These are phyloP conservation scores for Linnemannia schmuckeri DNA, from an alignment of 192 early-diverging fungal genomes.

Conservation along the genomic window DNA sequence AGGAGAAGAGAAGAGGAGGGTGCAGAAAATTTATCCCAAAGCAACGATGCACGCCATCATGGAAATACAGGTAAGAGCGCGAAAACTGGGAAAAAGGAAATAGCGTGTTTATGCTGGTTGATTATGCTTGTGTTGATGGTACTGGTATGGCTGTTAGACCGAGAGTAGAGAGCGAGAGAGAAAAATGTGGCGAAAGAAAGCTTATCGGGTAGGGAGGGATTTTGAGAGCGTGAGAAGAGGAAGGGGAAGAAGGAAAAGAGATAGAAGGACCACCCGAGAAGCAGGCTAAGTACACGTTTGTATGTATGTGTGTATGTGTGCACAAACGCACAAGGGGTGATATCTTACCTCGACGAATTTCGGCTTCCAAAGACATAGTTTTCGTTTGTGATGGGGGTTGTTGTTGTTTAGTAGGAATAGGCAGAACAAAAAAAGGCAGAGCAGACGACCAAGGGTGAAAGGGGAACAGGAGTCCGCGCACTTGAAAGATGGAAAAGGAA, in stretches of 20 bases:
- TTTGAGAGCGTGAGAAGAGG: too few species aligned
- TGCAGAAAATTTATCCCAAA: background rate
- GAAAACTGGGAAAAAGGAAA: background rate
- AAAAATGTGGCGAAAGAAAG: too few species aligned
- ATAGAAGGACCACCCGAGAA: too few species aligned
- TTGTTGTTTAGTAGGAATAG: background rate
- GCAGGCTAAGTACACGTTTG: too few species aligned
- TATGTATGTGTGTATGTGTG: too few species aligned
- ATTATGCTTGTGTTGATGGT: background rate
- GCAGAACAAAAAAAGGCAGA: background rate
- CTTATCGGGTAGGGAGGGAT: too few species aligned
- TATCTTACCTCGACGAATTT: conserved; percentile 36
- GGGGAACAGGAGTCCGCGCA: too few species aligned
- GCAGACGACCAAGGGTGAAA: background rate
- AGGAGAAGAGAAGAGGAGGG: background rate
- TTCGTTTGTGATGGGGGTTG: background rate
- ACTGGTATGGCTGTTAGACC: background rate
- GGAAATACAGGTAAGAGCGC: conserved; percentile 13
- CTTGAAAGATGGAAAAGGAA: too few species aligned
- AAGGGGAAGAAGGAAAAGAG: too few species aligned
- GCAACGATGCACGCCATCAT: background rate
- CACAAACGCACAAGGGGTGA: background rate
- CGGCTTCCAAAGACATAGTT: conserved; percentile 36
- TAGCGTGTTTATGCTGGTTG: background rate
- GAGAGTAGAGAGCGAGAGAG: too few species aligned